phyloP scores from a whole-genome alignment of 495 filamentous ascomycete species.

The Hypoxylon subgilvum region DNA sequence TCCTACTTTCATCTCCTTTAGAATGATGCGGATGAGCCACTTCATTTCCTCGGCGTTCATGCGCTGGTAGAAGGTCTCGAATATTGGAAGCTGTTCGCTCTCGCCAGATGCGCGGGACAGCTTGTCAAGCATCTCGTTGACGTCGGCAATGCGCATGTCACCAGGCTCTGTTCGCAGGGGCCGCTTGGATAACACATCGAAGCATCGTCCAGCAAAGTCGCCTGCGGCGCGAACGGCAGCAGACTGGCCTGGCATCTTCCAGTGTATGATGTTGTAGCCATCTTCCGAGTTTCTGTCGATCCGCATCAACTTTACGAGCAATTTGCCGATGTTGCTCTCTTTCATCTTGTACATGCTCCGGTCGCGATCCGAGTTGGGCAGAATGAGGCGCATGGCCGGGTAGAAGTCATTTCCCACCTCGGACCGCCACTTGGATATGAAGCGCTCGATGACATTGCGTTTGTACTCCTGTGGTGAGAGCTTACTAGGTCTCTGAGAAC shows the following conservation, averaged over 20 bases:
- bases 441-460: conserved; percentile 84
- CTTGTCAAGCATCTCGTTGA: conserved; percentile 84
- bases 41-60: conserved; percentile 94
- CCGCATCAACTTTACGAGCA: conserved; percentile 89
- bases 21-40: conserved; percentile 93
- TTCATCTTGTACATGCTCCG: conserved; percentile 94
- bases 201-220: conserved; percentile 89
- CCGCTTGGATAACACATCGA: conserved; percentile 82
- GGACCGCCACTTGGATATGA: conserved; percentile 85
- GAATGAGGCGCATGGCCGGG: conserved; percentile 87
- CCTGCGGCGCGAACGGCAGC: conserved; percentile 71
- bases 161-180: conserved; percentile 76
- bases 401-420: conserved; percentile 92
- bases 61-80: conserved; percentile 79
- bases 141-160: conserved; percentile 81
- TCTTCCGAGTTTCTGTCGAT: conserved; percentile 92
- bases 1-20: conserved; percentile 97
- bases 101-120: conserved; percentile 78
- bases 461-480: conserved; percentile 81
- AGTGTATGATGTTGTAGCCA: conserved; percentile 82
- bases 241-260: conserved; percentile 83
- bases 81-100: conserved; percentile 78
- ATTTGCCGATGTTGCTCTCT: conserved; percentile 85
- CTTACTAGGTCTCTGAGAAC: conserved; percentile 62
- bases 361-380: conserved; percentile 93